Percentiles rank a stretch among this genome's conserved stretches.
Evolutionary conservation across 2,329 filamentous ascomycete genomes (phyloP).

Genomic region (Cladophialophora bantiana): DNA sequence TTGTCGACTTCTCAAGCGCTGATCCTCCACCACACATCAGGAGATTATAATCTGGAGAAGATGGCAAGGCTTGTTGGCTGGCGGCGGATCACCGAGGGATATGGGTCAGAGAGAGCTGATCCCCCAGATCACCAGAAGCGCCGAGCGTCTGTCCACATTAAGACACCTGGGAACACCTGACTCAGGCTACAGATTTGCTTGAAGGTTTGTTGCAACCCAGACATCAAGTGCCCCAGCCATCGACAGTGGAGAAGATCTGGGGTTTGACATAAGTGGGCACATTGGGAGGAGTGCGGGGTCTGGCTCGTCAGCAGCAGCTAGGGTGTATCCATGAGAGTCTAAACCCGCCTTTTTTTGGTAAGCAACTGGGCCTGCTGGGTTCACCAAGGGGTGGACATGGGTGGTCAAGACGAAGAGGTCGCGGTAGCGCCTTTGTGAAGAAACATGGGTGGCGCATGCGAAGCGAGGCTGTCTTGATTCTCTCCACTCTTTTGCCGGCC

Average conservation of each 20-base stretch:
- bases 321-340: not conserved
- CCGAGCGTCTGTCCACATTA: not conserved
- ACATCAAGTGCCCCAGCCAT: constrained; percentile 3
- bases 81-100: constrained; percentile 1
- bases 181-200: not conserved
- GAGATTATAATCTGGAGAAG: not conserved
- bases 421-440: constrained; percentile 9
- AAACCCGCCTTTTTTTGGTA: constrained; percentile 12
- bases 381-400: not conserved
- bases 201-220: not conserved
- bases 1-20: not conserved
- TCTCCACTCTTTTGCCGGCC: constrained; percentile 22
- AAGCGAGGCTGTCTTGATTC: constrained; percentile 29
- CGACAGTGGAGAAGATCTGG: constrained; percentile 26
- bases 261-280: constrained; percentile 4
- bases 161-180: not conserved
- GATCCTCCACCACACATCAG: constrained; percentile 1
- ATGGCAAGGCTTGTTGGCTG: not conserved
- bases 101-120: not conserved
- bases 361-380: not conserved
- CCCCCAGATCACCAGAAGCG: constrained; percentile 5
- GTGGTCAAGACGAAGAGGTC: not conserved
- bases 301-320: not conserved
- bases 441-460: constrained; percentile 13
- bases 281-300: constrained; percentile 25